Conservation (phyloP, 495 filamentous ascomycete species). For the Pseudomonodictys pantanalensis region DNA sequence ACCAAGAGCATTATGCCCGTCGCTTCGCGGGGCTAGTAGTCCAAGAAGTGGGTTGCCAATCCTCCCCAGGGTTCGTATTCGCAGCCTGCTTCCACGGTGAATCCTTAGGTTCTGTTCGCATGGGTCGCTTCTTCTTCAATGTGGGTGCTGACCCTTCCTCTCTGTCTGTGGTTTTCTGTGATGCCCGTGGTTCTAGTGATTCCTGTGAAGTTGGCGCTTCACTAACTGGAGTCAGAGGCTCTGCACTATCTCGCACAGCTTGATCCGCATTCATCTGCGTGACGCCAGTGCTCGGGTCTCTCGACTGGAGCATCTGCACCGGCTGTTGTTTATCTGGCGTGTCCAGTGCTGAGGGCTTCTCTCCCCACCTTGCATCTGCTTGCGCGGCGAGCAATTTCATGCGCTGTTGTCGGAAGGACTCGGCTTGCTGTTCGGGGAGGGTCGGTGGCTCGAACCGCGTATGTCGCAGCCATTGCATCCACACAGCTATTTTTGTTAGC, state of each 20-base stretch:
- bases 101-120: constrained; percentile 32
- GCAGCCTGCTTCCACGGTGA: constrained; percentile 62
- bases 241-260: background rate
- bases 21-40: constrained; percentile 44
- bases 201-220: too few species aligned
- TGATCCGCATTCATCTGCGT: constrained; percentile 24
- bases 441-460: constrained; percentile 68
- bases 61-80: constrained; percentile 58
- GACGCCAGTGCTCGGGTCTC: constrained; percentile 38
- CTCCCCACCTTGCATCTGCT: constrained; percentile 84
- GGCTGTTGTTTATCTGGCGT: constrained; percentile 51
- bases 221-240: background rate
- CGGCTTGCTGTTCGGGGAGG: constrained; percentile 68
- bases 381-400: constrained; percentile 72
- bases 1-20: background rate
- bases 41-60: constrained; percentile 79
- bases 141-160: constrained; percentile 10
- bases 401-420: constrained; percentile 62
- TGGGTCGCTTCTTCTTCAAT: constrained; percentile 32
- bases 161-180: background rate
- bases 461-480: constrained; percentile 96
- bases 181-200: too few species aligned
- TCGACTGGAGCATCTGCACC: constrained; percentile 41
- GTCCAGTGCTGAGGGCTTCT: constrained; percentile 65
- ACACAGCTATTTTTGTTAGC: constrained; percentile 58